A percentile compares a stretch with the other conserved stretches of the same genome.
These are phyloP conservation scores for Castanea crenata DNA, from an alignment of 306 rosid species.

Conservation along the genomic window DNA sequence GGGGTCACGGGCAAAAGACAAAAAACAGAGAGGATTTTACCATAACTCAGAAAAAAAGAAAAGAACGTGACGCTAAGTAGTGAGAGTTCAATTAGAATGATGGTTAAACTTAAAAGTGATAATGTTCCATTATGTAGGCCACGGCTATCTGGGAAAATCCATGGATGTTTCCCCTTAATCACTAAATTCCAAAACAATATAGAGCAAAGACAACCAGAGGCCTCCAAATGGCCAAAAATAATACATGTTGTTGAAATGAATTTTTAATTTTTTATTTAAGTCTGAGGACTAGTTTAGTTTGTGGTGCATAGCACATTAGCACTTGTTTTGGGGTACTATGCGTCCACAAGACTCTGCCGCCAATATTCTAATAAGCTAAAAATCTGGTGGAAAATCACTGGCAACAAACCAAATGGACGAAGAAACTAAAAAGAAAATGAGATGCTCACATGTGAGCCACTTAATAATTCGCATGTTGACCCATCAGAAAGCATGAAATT, in stretches of 20 bases:
- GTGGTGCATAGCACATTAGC: not conserved
- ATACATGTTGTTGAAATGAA: not conserved
- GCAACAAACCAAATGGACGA: not conserved
- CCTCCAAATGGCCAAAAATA: constrained; percentile 15
- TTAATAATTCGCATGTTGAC: not conserved
- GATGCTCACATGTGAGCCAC: not conserved
- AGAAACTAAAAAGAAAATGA: not conserved
- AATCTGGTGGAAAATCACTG: not conserved
- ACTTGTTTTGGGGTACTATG: not conserved
- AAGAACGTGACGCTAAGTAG: not conserved
- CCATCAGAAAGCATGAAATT: not conserved
- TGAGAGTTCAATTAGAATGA: not conserved
- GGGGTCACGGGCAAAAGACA: too few relatives aligned
- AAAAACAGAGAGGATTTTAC: not conserved
- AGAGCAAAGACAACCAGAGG: constrained; percentile 16
- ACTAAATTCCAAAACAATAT: constrained; percentile 17
- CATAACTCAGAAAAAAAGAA: not conserved
- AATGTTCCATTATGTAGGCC: constrained; percentile 18
- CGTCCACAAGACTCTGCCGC: not conserved
- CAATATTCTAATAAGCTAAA: not conserved
- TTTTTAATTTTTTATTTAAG: not conserved
- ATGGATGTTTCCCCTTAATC: not conserved
- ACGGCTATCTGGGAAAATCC: constrained; percentile 14
- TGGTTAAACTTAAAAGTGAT: not conserved
- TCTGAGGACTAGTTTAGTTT: not conserved